Conservation (phyloP, 2,329 filamentous ascomycete species). For the Fusarium stilboides region DNA sequence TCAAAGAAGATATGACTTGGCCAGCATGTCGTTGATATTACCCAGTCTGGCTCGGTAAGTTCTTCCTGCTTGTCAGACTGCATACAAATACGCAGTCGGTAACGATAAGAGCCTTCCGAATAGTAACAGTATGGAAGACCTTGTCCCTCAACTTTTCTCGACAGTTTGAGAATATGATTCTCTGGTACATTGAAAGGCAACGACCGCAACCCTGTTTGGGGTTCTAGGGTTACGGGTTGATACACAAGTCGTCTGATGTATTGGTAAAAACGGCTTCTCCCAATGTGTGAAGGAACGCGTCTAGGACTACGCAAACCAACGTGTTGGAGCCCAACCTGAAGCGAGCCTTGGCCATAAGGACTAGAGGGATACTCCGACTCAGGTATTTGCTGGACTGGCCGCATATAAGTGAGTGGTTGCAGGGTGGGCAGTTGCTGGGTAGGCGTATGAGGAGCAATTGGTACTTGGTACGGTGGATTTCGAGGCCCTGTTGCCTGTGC, state of each 20-base stretch:
- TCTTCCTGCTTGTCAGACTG: slow-evolving; percentile 25
- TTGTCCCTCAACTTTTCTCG: slow-evolving; percentile 47
- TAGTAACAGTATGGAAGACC: slow-evolving; percentile 59
- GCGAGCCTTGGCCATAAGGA: slow-evolving; percentile 59
- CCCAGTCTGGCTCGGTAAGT: slow-evolving; percentile 71
- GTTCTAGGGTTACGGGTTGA: slow-evolving; percentile 59
- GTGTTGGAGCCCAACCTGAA: slow-evolving; percentile 63
- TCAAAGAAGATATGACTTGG: slow-evolving; percentile 78
- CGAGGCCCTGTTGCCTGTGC: slow-evolving; percentile 1
- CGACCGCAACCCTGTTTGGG: slow-evolving; percentile 57
- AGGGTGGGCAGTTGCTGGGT: too few species aligned
- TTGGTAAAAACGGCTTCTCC: slow-evolving; percentile 67
- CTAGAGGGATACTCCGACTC: slow-evolving; percentile 59
- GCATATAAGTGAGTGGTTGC: neutral
- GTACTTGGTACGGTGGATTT: slow-evolving; percentile 5
- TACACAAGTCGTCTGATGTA: slow-evolving; percentile 68
- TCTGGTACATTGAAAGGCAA: slow-evolving; percentile 64
- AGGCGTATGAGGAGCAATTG: too few species aligned
- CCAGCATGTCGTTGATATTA: slow-evolving; percentile 76
- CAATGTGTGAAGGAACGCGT: slow-evolving; percentile 53
- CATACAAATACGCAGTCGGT: slow-evolving; percentile 78
- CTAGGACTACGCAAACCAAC: slow-evolving; percentile 64
- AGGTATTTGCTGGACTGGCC: slow-evolving; percentile 29
- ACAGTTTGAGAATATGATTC: slow-evolving; percentile 56
- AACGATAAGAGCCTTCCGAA: slow-evolving; percentile 69